These are phyloP conservation scores for Phytopythium montanum DNA, from an alignment of 352 stramenopile genomes.

Conservation along the genomic window DNA sequence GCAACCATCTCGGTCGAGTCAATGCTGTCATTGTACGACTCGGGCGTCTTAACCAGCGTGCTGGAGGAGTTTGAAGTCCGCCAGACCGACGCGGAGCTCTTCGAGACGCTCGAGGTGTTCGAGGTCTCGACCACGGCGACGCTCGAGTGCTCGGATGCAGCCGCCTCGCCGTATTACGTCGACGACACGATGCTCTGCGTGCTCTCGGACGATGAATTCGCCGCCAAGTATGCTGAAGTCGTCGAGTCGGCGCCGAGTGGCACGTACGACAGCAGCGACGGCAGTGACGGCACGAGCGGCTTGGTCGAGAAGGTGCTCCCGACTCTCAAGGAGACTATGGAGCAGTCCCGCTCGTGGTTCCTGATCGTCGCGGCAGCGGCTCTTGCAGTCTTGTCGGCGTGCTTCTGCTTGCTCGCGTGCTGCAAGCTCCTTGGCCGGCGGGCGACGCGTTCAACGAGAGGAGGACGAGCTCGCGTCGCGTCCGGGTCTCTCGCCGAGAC, in stretches of 20 bases:
- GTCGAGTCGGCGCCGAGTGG: constrained; percentile 16
- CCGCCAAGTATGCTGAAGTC: constrained; percentile 29
- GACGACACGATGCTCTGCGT: constrained; percentile 43
- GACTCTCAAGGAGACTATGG: constrained; percentile 23
- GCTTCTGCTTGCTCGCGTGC: constrained; percentile 19
- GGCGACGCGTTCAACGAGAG: not conserved
- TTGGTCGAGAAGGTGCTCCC: constrained; percentile 15
- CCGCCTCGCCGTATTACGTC: constrained; percentile 25
- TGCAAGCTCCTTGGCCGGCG: constrained; percentile 19
- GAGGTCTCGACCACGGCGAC: constrained; percentile 29
- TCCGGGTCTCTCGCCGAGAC: not conserved
- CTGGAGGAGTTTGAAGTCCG: constrained; percentile 41
- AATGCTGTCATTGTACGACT: constrained; percentile 2
- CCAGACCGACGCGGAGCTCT: constrained; percentile 22
- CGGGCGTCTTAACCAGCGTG: constrained; percentile 9
- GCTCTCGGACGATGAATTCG: constrained; percentile 30
- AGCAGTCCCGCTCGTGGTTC: constrained; percentile 32
- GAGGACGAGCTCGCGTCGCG: not conserved
- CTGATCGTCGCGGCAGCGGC: constrained; percentile 21
- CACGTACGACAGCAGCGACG: constrained; percentile 9
- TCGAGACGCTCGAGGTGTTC: constrained; percentile 23
- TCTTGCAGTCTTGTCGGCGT: constrained; percentile 12
- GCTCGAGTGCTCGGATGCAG: constrained; percentile 27
- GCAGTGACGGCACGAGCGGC: constrained; percentile 7
- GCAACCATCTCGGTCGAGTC: constrained; percentile 4